Conservation (phyloP, 495 filamentous ascomycete genomes). For the Aspergillus coremiiformis region DNA sequence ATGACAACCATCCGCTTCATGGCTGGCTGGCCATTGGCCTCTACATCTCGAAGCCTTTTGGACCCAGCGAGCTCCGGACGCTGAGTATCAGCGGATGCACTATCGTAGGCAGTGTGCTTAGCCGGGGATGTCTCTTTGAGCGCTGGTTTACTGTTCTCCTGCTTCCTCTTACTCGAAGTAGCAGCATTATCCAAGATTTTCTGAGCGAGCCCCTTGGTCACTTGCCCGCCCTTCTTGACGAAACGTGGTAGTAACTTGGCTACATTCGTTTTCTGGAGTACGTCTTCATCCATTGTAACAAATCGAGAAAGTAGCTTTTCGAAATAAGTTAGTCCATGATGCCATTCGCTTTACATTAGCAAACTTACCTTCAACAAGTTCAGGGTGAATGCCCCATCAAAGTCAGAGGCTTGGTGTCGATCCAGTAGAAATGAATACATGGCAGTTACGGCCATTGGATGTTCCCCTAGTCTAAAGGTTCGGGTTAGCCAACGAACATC, state of each 20-base stretch:
- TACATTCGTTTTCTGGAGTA: constrained; percentile 61
- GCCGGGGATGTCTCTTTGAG: constrained; percentile 29
- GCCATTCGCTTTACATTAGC: not conserved
- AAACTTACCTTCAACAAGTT: constrained; percentile 53
- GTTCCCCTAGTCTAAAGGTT: constrained; percentile 47
- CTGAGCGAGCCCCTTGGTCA: constrained; percentile 51
- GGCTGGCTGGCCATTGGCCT: constrained; percentile 30
- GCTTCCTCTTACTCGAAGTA: constrained; percentile 44
- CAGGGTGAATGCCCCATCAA: constrained; percentile 52
- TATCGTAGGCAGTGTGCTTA: constrained; percentile 19
- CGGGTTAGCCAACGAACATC: constrained; percentile 23
- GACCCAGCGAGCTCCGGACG: constrained; percentile 30
- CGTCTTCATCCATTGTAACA: constrained; percentile 53
- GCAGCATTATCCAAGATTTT: constrained; percentile 51
- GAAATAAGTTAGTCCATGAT: constrained; percentile 5
- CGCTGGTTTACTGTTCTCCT: constrained; percentile 27
- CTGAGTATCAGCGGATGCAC: constrained; percentile 16
- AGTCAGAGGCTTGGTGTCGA: constrained; percentile 58
- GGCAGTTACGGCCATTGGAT: constrained; percentile 46
- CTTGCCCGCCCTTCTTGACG: constrained; percentile 57
- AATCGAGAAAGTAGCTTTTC: constrained; percentile 55
- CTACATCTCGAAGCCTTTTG: constrained; percentile 42
- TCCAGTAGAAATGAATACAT: constrained; percentile 59
- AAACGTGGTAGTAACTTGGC: constrained; percentile 55
- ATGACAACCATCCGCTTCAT: constrained; percentile 36